Conservation (phyloP, 495 filamentous ascomycete species). For the Articulospora tetracladia region DNA sequence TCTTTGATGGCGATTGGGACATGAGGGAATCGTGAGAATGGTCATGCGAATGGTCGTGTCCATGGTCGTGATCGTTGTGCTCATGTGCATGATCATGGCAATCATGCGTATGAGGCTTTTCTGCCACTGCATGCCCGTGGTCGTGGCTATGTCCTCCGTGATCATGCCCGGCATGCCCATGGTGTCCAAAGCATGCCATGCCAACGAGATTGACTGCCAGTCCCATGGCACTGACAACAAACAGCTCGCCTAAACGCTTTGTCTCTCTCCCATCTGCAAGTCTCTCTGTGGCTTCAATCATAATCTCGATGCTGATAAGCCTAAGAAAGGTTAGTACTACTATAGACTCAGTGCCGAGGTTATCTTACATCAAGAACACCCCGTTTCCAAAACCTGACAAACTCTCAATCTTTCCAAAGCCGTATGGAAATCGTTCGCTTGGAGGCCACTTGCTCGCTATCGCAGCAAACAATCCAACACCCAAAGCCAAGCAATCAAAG, state of each 20-base stretch:
- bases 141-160: constrained; percentile 38
- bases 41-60: constrained; percentile 11
- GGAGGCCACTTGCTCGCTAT: constrained; percentile 98
- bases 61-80: constrained; percentile 7
- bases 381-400: constrained; percentile 96
- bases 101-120: constrained; percentile 29
- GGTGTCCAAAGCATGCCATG: constrained; percentile 78
- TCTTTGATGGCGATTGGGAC: constrained; percentile 8
- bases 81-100: constrained; percentile 31
- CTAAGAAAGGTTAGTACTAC: constrained; percentile 40
- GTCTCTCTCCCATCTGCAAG: constrained; percentile 78
- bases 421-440: constrained; percentile 83
- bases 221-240: constrained; percentile 81
- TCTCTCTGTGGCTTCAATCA: constrained; percentile 89
- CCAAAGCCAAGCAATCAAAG: constrained; percentile 92
- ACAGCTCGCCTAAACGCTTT: constrained; percentile 77
- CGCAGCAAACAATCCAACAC: constrained; percentile 88
- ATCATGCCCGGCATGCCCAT: constrained; percentile 63
- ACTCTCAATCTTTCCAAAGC: constrained; percentile 95
- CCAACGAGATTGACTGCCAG: constrained; percentile 88
- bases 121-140: constrained; percentile 15
- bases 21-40: constrained; percentile 22
- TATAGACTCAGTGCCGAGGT: no score
- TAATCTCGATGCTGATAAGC: constrained; percentile 93
- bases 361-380: constrained; percentile 86